phyloP scores from a whole-genome alignment of 2,329 filamentous ascomycete species.

The Cladosporium sp. region DNA sequence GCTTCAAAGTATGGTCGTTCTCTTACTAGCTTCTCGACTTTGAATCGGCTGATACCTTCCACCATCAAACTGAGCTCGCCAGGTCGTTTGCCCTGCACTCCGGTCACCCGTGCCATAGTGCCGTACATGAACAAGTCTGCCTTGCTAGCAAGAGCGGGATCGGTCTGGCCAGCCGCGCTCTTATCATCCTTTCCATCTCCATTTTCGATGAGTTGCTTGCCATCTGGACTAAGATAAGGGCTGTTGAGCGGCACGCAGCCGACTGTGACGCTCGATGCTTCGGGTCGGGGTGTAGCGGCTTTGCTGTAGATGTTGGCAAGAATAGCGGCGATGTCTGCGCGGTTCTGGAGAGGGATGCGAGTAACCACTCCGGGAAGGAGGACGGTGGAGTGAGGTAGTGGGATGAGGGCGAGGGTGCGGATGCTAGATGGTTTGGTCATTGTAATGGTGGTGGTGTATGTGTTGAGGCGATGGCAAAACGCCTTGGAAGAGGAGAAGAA shows the following conservation, averaged over 20 bases:
- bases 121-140: conserved; percentile 77
- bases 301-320: conserved; percentile 80
- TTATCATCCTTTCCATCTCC: conserved; percentile 45
- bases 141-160: conserved; percentile 41
- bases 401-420: conserved; percentile 67
- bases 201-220: conserved; percentile 69
- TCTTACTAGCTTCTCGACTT: conserved; percentile 67
- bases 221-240: conserved; percentile 67
- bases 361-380: conserved; percentile 82
- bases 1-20: conserved; percentile 85
- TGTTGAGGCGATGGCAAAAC: background rate
- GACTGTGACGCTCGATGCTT: conserved; percentile 68
- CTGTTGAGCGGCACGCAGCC: conserved; percentile 84
- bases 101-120: conserved; percentile 56
- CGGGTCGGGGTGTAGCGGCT: conserved; percentile 59
- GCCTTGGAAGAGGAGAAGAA: background rate
- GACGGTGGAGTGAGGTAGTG: conserved; percentile 73
- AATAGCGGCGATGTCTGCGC: conserved; percentile 82
- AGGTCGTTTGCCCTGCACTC: conserved; percentile 44
- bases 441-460: background rate
- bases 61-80: conserved; percentile 75
- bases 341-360: conserved; percentile 76
- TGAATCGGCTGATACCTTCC: conserved; percentile 75
- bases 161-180: conserved; percentile 53
- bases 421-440: conserved; percentile 10